Conservation (phyloP, 495 filamentous ascomycete genomes). For the Friedmanniomyces simplex region DNA sequence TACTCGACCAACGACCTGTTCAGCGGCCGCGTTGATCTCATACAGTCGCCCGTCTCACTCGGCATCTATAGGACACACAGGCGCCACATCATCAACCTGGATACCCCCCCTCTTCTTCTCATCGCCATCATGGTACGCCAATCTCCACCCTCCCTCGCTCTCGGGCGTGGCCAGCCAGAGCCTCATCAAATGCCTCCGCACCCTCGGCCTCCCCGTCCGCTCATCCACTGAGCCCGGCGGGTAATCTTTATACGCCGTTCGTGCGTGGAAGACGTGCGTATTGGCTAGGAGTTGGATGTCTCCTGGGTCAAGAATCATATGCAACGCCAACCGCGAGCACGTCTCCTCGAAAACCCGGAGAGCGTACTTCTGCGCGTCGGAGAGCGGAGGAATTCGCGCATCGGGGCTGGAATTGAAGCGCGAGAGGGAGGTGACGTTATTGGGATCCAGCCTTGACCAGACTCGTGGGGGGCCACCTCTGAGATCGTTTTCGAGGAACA, state of each 20-base stretch:
- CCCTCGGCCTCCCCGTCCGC: conserved; percentile 13
- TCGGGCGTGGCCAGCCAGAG: conserved; percentile 77
- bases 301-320: conserved; percentile 35
- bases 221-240: conserved; percentile 22
- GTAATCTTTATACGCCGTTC: conserved; percentile 33
- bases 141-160: conserved; percentile 71
- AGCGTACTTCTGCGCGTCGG: conserved; percentile 23
- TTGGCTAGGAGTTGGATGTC: conserved; percentile 34
- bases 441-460: conserved; percentile 35
- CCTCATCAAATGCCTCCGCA: conserved; percentile 52
- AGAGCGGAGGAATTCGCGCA: conserved; percentile 26
- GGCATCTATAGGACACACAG: conserved; percentile 58
- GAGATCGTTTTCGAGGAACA: conserved; percentile 57
- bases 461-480: conserved; percentile 32
- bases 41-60: no score
- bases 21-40: no score
- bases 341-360: conserved; percentile 27
- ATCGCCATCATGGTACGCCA: conserved; percentile 69
- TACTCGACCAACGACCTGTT: no score
- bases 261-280: conserved; percentile 29
- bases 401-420: conserved; percentile 28
- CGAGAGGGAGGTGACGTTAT: conserved; percentile 29
- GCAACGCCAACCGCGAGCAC: conserved; percentile 26
- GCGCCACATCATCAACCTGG: conserved; percentile 68
- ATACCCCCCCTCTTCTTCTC: conserved; percentile 81